phyloP scores from a whole-genome alignment of 2,329 filamentous ascomycete genomes.

The Davidsoniella neocaledoniae region DNA sequence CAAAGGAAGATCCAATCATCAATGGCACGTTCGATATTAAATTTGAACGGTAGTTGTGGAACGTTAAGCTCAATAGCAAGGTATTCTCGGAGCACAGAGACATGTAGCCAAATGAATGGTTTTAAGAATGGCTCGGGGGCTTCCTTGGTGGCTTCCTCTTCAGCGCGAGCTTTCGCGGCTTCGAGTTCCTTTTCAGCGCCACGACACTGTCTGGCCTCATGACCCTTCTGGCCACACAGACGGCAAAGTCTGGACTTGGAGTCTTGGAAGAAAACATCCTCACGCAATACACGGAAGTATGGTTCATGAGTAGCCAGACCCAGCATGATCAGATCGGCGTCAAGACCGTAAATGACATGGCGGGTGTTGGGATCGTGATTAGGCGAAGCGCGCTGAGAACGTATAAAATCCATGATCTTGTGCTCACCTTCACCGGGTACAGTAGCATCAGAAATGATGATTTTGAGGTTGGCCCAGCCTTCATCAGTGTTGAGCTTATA shows the following conservation, averaged over 20 bases:
- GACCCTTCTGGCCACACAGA: conserved; percentile 81
- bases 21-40: conserved; percentile 82
- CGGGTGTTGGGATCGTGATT: conserved; percentile 92
- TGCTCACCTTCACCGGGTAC: conserved; percentile 97
- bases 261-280: conserved; percentile 91
- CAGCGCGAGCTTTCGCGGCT: conserved; percentile 10
- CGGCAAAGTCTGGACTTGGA: conserved; percentile 67
- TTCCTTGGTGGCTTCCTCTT: conserved; percentile 18
- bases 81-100: conserved; percentile 82
- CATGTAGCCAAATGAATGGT: conserved; percentile 97
- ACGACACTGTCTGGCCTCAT: conserved; percentile 72
- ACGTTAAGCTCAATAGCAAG: conserved; percentile 78
- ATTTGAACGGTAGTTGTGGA: conserved; percentile 66
- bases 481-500: conserved; percentile 97
- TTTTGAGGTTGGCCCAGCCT: conserved; percentile 86
- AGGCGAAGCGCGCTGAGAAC: conserved; percentile 77
- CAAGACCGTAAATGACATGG: conserved; percentile 94
- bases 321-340: conserved; percentile 97
- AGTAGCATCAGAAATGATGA: conserved; percentile 96
- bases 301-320: conserved; percentile 94
- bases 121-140: conserved; percentile 40
- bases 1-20: conserved; percentile 99
- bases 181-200: conserved; percentile 66
- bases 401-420: conserved; percentile 97
- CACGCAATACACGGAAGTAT: conserved; percentile 85